Evolutionary conservation across 1,284 basidiomycete species (phyloP).

Genomic region (Cryptococcus amylolentus): DNA sequence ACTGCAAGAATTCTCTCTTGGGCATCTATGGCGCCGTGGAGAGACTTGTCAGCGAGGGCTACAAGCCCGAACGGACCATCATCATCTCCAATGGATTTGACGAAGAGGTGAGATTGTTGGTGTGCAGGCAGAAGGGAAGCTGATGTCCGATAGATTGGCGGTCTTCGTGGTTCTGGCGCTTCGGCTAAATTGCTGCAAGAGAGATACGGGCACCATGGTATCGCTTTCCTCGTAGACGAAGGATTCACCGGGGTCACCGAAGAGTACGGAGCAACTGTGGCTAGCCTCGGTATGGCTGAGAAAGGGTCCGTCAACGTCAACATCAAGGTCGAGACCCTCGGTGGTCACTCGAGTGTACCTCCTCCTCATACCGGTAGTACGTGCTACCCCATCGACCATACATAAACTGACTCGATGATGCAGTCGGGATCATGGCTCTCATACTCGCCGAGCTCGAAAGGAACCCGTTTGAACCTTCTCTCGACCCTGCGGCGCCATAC

Average conservation of each 20-base stretch:
- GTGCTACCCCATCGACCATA: constrained; percentile 7
- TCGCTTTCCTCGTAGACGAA: constrained; percentile 53
- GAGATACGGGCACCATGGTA: constrained; percentile 48
- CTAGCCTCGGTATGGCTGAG: constrained; percentile 51
- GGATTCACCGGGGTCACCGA: constrained; percentile 48
- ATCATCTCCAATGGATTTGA: constrained; percentile 55
- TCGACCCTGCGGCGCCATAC: constrained; percentile 47
- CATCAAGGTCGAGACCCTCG: constrained; percentile 45
- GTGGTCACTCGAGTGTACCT: constrained; percentile 48
- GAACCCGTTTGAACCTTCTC: constrained; percentile 40
- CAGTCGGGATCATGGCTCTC: constrained; percentile 49
- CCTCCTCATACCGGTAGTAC: constrained; percentile 49
- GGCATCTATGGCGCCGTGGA: constrained; percentile 53
- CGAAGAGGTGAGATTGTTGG: constrained; percentile 50
- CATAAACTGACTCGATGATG: neutral
- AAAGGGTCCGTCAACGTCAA: constrained; percentile 50
- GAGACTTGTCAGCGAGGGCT: constrained; percentile 51
- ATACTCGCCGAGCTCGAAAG: constrained; percentile 44
- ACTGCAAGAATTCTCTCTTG: constrained; percentile 53
- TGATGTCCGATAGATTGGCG: constrained; percentile 34
- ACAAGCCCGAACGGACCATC: constrained; percentile 51
- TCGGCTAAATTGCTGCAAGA: constrained; percentile 42
- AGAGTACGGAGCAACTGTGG: constrained; percentile 45
- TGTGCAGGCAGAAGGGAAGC: no score
- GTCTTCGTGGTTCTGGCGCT: constrained; percentile 42